Base-by-base conservation (phyloP, 331 rosid genomes). In the Acacia pycnantha region DNA sequence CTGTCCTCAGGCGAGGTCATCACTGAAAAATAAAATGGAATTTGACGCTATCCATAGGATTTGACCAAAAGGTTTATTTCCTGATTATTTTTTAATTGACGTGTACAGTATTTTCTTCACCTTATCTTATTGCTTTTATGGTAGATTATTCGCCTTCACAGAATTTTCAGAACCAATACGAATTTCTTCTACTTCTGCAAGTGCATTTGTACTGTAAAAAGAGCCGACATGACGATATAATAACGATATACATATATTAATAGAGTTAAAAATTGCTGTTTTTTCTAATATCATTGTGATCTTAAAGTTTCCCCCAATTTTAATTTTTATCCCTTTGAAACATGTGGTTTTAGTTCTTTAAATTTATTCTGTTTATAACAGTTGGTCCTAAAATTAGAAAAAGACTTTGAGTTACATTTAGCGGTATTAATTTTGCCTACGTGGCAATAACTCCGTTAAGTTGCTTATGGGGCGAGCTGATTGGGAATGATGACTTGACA, bases 1-100 rank as follows among this genome's bases (percentile, higher is more conserved):
- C 98, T 3, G 89, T 70, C 74, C 92, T 96, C 78, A 90, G 98
- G 85, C 90, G 97, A 72, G 91, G 91, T 35, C 93, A 91, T 82
- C 92, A 90, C 85, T 90, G 82, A 58, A 54, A 82, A 51, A n/a
- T 77, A 66, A 29, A 70, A 29, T 47, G 74, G 77, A 58, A 86
- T 73, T 47, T 5, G 78, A 47, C 76, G 65, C 47, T 82, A 77
- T 85, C 61, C 77, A 14, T 74, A 81, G 85, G 83, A 86, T 73
- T 72, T 86, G 73, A 65, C 29, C 54, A 24, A 48, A 65, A 48
- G 77, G 40, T 83, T 69, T 56, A 82, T 71, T 82, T 79, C 61
- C 72, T 51, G 11, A 69, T 72, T 72, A 43, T 58, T 82, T 84
- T 53, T 84, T 78, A 56, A 26, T 83, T 44, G 67, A 82, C 70